Evolutionary conservation across 805 yeast genomes (phyloP), one percentile per base, ranked within the genome.

Genomic region (Candida suzukii): DNA sequence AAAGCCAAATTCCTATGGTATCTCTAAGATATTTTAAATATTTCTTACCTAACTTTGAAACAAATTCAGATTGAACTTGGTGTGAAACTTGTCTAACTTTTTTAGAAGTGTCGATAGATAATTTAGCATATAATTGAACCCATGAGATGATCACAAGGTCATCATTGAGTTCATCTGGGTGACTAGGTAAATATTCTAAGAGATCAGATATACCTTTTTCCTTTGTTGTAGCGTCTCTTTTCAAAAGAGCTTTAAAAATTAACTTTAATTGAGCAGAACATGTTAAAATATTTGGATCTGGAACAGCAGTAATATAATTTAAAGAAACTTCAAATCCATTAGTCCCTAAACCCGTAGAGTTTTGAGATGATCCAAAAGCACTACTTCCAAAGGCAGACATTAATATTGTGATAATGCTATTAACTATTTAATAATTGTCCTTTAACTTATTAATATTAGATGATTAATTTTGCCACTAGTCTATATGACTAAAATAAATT

Each of bases 101-200:
- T 47, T 82, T 76, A 2, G 90, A 78, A 41, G 75, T 76, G 46
- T 85, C 93, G 6, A 83, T 68, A 2, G 93, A 71, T 24, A 90
- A 63, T 53, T 88, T 86, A 0, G 96, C 83, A 53, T 86, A 91
- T 18, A 87, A 49, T 58, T 88, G 95, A 36, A 86, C 70, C 95
- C 87, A 86, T 29, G 79, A 73, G 39, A 68, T 70, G n/a, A 73
- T 58, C 17, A 73, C 71, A 21, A 75, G 51, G 40, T 80, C 84
- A 46, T 81, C 80, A 16, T 53, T 53, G 26, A 48, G 46, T 2
- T 58, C 51, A 1, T 47, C 44, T 4, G 51, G 44, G 26, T 56
- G 44, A 13, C 51, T 5, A 37, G 52, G 56, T 3, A 74, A 46
- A 25, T 61, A 53, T 3, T 58, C 51, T 3, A 68, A 51, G 25